phyloP scores from a whole-genome alignment of 108 stramenopile species.

The Cyclotella choctawhatcheeana region DNA sequence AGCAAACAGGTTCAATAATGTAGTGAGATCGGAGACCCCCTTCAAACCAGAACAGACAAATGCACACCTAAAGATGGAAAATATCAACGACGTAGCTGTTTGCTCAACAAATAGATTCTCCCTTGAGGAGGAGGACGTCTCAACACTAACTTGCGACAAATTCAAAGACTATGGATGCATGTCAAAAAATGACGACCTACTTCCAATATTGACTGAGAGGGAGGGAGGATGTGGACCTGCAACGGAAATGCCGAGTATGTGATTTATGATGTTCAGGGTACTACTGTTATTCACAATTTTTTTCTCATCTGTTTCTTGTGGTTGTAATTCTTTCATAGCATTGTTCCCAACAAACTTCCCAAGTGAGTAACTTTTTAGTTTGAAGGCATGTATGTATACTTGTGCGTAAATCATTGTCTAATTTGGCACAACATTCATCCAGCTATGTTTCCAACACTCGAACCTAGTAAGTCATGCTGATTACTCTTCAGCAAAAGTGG shows the following conservation, averaged over 20 bases:
- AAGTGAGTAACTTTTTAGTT: no score
- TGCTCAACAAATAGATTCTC: constrained; percentile 26
- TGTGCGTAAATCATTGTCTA: no score
- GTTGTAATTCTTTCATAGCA: neutral
- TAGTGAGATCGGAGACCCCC: neutral
- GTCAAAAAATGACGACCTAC: constrained; percentile 6
- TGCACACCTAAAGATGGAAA: constrained; percentile 4
- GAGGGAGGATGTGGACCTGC: neutral
- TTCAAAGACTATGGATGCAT: constrained; percentile 1
- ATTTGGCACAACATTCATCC: neutral
- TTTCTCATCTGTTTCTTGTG: neutral
- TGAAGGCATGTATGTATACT: no score
- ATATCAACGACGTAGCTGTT: constrained; percentile 15
- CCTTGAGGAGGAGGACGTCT: neutral
- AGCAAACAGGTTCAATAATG: neutral
- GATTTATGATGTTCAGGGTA: neutral
- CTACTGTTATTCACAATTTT: neutral
- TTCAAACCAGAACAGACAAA: constrained; percentile 18
- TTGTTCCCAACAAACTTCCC: neutral
- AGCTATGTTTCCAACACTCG: neutral
- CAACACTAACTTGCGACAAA: constrained; percentile 4
- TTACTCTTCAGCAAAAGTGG: no score
- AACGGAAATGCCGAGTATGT: neutral
- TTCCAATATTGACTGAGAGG: neutral
- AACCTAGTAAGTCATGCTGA: neutral